Evolutionary conservation across 1,284 basidiomycete genomes (phyloP).

Genomic region (Anthracocystis setariae): DNA sequence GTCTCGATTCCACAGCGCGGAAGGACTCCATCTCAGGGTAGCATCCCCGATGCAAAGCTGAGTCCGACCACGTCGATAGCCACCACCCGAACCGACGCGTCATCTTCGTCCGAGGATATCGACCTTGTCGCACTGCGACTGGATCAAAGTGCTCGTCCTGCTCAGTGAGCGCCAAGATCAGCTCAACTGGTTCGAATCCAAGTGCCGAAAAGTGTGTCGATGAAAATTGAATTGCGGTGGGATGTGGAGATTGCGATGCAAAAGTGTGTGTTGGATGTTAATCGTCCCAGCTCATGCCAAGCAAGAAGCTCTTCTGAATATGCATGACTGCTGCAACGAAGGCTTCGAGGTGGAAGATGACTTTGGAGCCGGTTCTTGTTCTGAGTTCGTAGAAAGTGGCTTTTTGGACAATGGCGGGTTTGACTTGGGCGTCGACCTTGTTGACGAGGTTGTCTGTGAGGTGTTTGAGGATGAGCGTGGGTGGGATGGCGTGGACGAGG

Average conservation of each 20-base stretch:
- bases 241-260: not conserved
- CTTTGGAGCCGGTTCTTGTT: slow-evolving; percentile 59
- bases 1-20: not conserved
- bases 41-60: not conserved
- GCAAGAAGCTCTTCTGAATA: slow-evolving; percentile 61
- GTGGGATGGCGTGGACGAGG: slow-evolving; percentile 96
- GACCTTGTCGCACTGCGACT: slow-evolving; percentile 32
- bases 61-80: slow-evolving; percentile 16
- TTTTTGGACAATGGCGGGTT: slow-evolving; percentile 59
- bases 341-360: slow-evolving; percentile 66
- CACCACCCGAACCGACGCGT: slow-evolving; percentile 19
- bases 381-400: slow-evolving; percentile 81
- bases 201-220: no score
- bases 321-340: slow-evolving; percentile 67
- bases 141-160: not conserved
- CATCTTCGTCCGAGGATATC: slow-evolving; percentile 29
- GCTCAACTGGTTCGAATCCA: no score
- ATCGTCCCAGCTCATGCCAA: slow-evolving; percentile 54
- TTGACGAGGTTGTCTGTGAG: slow-evolving; percentile 82
- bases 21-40: not conserved
- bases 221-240: no score
- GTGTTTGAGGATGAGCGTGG: slow-evolving; percentile 71
- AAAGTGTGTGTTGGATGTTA: slow-evolving; percentile 1
- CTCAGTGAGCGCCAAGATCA: no score
- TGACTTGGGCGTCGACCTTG: slow-evolving; percentile 76